phyloP scores from a whole-genome alignment of 2,329 filamentous ascomycete species.

The Aspergillus sp. region DNA sequence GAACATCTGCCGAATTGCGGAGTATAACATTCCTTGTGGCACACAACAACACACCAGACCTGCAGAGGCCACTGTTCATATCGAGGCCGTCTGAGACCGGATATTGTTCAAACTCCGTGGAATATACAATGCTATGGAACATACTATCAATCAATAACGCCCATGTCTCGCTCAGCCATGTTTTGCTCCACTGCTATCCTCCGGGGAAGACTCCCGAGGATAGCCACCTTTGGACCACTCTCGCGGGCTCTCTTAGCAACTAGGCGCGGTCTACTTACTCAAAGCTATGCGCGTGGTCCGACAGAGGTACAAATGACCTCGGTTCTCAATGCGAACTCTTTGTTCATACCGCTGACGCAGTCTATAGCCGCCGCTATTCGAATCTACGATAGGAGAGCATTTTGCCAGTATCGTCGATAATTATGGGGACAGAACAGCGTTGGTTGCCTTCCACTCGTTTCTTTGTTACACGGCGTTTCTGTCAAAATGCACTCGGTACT shows the following conservation, averaged over 20 bases:
- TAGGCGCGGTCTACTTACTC: slow-evolving; percentile 24
- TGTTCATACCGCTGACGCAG: neutral
- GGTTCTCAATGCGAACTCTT: neutral
- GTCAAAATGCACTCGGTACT: neutral
- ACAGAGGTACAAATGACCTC: slow-evolving; percentile 22
- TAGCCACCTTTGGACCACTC: neutral
- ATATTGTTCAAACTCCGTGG: neutral
- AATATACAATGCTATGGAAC: neutral
- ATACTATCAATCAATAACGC: neutral
- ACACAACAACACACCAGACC: neutral
- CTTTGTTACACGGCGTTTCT: neutral
- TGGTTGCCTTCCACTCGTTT: slow-evolving; percentile 22
- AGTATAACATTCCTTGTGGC: slow-evolving; percentile 5
- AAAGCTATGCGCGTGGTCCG: slow-evolving; percentile 33
- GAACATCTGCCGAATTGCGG: neutral
- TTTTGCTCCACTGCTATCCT: neutral
- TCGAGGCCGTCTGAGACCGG: too few relatives aligned
- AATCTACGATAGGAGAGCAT: slow-evolving; percentile 49
- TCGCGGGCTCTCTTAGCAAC: neutral
- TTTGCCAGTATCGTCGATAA: slow-evolving; percentile 45
- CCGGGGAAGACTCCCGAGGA: neutral
- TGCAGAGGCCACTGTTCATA: neutral
- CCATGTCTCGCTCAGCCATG: neutral
- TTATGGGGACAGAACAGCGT: slow-evolving; percentile 54
- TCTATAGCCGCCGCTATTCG: slow-evolving; percentile 45